Conservation (phyloP, 192 early-diverging fungal species). For the Umbelopsis isabellina region DNA sequence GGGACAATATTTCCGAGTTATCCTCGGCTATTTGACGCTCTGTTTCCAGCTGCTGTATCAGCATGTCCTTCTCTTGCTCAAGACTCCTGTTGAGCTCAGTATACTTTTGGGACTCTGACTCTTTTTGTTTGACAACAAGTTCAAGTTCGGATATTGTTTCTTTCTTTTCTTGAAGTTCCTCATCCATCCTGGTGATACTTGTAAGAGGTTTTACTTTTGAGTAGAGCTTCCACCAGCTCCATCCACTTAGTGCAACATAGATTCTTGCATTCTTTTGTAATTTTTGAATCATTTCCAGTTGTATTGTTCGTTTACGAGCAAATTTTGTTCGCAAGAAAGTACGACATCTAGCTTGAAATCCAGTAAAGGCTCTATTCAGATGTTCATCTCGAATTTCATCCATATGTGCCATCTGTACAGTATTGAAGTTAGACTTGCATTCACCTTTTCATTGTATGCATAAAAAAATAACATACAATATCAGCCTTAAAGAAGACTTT, state of each 20-base stretch:
- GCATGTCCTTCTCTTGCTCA: background rate
- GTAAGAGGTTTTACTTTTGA: constrained; percentile 89
- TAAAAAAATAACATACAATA: constrained; percentile 59
- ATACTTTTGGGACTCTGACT: background rate
- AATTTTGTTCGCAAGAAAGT: constrained; percentile 80
- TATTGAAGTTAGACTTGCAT: background rate
- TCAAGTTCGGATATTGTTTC: background rate
- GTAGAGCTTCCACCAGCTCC: constrained; percentile 97
- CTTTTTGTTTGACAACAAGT: background rate
- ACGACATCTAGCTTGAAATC: constrained; percentile 89
- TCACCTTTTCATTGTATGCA: background rate
- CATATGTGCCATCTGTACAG: constrained; percentile 76
- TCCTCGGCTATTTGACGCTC: background rate
- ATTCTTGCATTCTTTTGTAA: constrained; percentile 95
- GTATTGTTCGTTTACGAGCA: constrained; percentile 41
- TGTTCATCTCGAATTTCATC: constrained; percentile 91
- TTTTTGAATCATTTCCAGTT: constrained; percentile 86
- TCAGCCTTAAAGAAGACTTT: constrained; percentile 98
- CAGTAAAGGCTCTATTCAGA: constrained; percentile 78
- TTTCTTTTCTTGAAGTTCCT: constrained; percentile 20
- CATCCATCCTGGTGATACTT: constrained; percentile 45
- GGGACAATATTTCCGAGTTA: background rate
- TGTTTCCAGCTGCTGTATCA: background rate
- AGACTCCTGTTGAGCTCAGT: background rate
- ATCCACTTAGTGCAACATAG: constrained; percentile 86